Base-by-base conservation (phyloP, 148 eudicot genomes). In the Mesembryanthemum crystallinum region DNA sequence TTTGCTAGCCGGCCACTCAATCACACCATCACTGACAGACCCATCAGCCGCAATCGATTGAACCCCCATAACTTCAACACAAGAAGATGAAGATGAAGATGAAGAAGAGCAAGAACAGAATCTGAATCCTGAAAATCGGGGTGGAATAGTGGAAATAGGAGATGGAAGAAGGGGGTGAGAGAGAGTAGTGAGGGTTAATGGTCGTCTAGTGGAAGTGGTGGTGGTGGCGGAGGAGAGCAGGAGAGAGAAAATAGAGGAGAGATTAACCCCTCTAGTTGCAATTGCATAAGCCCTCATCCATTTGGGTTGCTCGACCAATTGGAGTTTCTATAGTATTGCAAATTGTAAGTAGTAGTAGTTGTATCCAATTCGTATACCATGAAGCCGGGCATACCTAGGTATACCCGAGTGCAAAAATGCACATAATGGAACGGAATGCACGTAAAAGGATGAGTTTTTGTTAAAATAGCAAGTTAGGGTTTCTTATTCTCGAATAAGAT, bases 1-100 rank as follows among this genome's bases (percentile, higher is more conserved):
- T 58, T 59, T 75, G 20, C 2, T 82, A 3, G 98, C 97, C 60
- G 97, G 84, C 98, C 98, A 94, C 27, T 87, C 89, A 35, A 76
- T 51, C 10, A 49, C 54, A 35, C 6, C n/a, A 25, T 66, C 51
- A 6, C 64, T 71, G 63, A 45, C 18, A 3, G 71, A 67, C 71
- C 71, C 71, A 12, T 67, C 83, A 8, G 20, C 24, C 24, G 45
- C 21, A n/a, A 67, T 24, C 28, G 71, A 43, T 25, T 82, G 80
- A 47, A 64, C 67, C 29, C 80, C 80, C 83, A 81, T 81, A 42
- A 28, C 12, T 25, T 7, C 21, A 64, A 43, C 74, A 43, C 8
- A 20, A 72, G 69, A 18, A 60, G 29, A 33, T 55, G 72, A n/a
- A n/a, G n/a, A n/a, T n/a, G n/a, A n/a, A n/a, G n/a, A n/a, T n/a